Evolutionary conservation across 2,329 filamentous ascomycete species (phyloP), one percentile per base, ranked within the genome.

Genomic region (Fusarium floridanum): DNA sequence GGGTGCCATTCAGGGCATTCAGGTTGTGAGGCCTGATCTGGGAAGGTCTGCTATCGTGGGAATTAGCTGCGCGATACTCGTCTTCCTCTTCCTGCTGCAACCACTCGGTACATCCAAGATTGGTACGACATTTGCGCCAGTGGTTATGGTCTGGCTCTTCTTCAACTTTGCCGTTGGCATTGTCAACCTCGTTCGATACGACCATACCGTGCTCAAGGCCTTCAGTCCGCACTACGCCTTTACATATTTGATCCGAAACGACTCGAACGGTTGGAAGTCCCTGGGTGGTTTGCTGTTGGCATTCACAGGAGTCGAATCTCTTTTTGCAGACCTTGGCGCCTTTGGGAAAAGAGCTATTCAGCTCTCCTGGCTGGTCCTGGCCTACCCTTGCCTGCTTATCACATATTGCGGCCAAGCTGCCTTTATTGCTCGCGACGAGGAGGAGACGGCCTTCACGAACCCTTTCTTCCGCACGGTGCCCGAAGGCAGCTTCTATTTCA

Each of bases 271-370:
- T 1, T 94, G 92, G 91, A 85, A 85, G 67, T 89, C 88, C 68
- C 85, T 94, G 2, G 92, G 91, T n/a, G 93, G 93, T 6, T 89
- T 95, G 22, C 82, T 95, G 3, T 87, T 95, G 11, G 89, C 91
- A 4, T 95, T 95, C 77, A 95, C 93, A 2, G 93, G 91, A 20
- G 92, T 94, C n/a, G 93, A 95, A 80, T 92, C 93, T 1, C 85
- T 95, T 1, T 95, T 95, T 78, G 93, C 93, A 5, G 93, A 95
- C 76, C 85, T 95, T 8, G 93, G 93, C 37, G 93, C 93, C 24
- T 95, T 95, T 81, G 90, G 88, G 80, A 87, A 89, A 76, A 85
- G 88, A 48, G 92, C 93, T 1, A 91, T 95, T 61, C 93, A 94
- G 79, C 85, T 95, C 17, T 92, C 89, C 50, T 95, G 93, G 93